Conservation (phyloP, 768 basidiomycete genomes). For the Russula sp. region DNA sequence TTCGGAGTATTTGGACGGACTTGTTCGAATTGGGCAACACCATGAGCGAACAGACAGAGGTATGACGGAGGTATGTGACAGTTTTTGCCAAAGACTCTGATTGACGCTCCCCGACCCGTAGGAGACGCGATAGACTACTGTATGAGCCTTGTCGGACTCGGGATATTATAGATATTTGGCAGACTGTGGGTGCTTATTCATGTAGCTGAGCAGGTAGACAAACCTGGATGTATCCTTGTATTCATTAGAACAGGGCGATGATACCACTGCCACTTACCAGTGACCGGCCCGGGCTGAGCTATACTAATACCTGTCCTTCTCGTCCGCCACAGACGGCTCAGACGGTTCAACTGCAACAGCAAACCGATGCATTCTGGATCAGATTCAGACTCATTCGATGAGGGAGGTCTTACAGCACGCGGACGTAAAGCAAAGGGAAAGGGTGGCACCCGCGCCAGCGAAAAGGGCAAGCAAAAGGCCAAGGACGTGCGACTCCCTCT, state of each 20-base stretch:
- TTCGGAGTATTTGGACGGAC: conserved; percentile 48
- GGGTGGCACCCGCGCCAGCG: not conserved
- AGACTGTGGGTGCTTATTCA: not conserved
- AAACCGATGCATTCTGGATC: conserved; percentile 10
- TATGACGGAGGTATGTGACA: not conserved
- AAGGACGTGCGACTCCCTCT: conserved; percentile 18
- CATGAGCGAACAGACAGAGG: not conserved
- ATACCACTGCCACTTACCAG: too few relatives aligned
- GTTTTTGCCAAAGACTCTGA: too few relatives aligned
- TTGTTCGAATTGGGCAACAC: conserved; percentile 24
- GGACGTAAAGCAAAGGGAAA: conserved; percentile 13
- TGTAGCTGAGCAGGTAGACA: not conserved
- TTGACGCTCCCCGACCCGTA: too few relatives aligned
- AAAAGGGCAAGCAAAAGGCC: conserved; percentile 17
- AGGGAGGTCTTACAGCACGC: conserved; percentile 11
- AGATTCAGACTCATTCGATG: conserved; percentile 18
- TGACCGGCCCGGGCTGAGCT: not conserved
- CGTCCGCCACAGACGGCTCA: too few relatives aligned
- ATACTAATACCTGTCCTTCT: too few relatives aligned
- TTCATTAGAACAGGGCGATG: not conserved
- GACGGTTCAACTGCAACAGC: not conserved
- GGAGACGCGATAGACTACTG: too few relatives aligned
- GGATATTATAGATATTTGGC: too few relatives aligned
- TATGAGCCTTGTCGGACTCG: too few relatives aligned
- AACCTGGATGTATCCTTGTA: not conserved